These are phyloP conservation scores for Ophiostoma tasmaniense DNA, from an alignment of 2,329 filamentous ascomycete species.

Conservation along the genomic window DNA sequence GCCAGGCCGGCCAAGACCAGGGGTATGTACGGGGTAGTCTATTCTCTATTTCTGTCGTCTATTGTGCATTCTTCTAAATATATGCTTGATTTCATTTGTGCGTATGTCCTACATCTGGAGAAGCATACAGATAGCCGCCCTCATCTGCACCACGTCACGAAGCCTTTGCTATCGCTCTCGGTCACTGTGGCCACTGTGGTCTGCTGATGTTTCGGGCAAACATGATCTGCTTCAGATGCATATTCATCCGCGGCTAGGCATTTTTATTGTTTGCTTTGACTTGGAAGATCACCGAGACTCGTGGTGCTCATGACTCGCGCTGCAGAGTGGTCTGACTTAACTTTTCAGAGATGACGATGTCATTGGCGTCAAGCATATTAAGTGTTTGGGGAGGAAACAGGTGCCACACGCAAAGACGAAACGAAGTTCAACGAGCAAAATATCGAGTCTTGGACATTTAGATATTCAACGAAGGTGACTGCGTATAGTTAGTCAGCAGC, in stretches of 20 bases:
- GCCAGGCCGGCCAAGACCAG: background rate
- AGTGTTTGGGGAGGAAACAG: background rate
- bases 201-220: conserved; percentile 1
- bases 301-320: background rate
- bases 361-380: background rate
- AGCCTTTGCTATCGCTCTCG: background rate
- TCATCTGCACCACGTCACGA: background rate
- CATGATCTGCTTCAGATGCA: background rate
- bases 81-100: background rate
- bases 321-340: background rate
- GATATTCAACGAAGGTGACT: background rate
- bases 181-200: background rate
- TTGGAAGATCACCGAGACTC: background rate
- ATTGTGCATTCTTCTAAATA: background rate
- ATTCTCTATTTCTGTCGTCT: no score
- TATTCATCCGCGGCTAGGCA: background rate
- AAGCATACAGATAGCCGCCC: background rate
- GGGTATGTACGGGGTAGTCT: background rate
- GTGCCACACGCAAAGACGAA: background rate
- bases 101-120: background rate
- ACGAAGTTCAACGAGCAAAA: background rate
- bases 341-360: background rate
- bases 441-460: background rate
- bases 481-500: background rate
- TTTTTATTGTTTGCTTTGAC: background rate